Evolutionary conservation across 2,329 filamentous ascomycete species (phyloP).

Genomic region (Hymenoscyphus fructigenus): DNA sequence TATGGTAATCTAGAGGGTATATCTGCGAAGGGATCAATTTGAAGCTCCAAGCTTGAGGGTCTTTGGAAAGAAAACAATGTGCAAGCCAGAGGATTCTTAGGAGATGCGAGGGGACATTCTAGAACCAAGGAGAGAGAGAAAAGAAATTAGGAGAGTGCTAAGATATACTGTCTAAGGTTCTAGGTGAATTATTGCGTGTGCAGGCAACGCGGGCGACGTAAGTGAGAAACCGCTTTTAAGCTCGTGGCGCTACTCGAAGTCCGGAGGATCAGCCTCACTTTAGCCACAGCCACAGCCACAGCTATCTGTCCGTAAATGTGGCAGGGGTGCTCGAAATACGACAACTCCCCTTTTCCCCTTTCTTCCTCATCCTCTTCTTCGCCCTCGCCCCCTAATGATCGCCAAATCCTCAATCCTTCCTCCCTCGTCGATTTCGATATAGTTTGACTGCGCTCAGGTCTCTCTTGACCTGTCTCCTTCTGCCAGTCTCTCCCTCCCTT

Average conservation of each 20-base stretch:
- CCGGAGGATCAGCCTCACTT: neutral
- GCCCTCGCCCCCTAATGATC: conserved; percentile 7
- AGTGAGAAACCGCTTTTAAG: neutral
- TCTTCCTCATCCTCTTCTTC: conserved; percentile 11
- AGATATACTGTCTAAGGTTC: too few relatives aligned
- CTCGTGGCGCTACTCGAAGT: neutral
- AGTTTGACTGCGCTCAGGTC: conserved; percentile 8
- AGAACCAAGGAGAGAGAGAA: neutral
- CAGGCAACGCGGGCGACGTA: neutral
- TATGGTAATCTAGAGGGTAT: neutral
- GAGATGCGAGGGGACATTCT: conserved; percentile 4
- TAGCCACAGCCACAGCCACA: neutral
- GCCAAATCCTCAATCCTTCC: conserved; percentile 7
- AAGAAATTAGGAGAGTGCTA: neutral
- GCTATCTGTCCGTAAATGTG: neutral
- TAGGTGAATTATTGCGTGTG: conserved; percentile 3
- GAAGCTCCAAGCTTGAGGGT: neutral
- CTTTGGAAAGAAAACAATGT: conserved; percentile 5
- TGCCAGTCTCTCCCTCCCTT: conserved; percentile 27
- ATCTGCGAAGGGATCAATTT: neutral
- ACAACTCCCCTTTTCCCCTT: conserved; percentile 9
- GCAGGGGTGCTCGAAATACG: neutral
- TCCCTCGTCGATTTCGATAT: conserved; percentile 13
- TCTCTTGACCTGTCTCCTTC: conserved; percentile 14
- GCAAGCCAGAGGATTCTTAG: neutral